phyloP scores from a whole-genome alignment of 306 rosid species.

The Fragaria nilgerrensis region DNA sequence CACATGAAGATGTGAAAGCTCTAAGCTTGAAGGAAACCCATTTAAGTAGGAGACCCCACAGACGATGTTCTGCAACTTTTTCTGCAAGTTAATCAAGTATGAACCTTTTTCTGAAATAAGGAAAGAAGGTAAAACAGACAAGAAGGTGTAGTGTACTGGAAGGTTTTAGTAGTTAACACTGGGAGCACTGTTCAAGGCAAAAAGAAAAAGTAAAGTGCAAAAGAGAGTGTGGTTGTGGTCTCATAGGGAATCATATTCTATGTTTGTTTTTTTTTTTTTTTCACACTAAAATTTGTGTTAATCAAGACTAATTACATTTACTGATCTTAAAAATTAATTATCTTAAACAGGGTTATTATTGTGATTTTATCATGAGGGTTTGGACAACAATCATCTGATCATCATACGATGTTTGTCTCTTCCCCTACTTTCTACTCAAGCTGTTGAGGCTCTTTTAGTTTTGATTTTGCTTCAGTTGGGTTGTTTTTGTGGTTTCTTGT shows the following conservation, averaged over 20 bases:
- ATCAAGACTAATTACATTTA: background rate
- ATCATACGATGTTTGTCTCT: too few relatives aligned
- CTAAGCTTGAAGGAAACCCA: slow-evolving; percentile 36
- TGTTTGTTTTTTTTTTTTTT: slow-evolving; percentile 6
- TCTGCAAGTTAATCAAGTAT: slow-evolving; percentile 29
- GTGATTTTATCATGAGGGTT: background rate
- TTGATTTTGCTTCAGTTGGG: too few relatives aligned
- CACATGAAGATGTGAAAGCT: slow-evolving; percentile 30
- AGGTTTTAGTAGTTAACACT: slow-evolving; percentile 20
- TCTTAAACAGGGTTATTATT: background rate
- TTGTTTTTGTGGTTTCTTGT: too few relatives aligned
- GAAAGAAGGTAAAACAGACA: slow-evolving; percentile 38
- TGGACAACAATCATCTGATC: too few relatives aligned
- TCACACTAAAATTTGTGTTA: slow-evolving; percentile 15
- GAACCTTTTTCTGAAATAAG: slow-evolving; percentile 30
- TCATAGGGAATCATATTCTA: slow-evolving; percentile 36
- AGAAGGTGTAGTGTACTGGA: slow-evolving; percentile 29
- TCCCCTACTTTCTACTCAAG: too few relatives aligned
- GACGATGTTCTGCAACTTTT: slow-evolving; percentile 31
- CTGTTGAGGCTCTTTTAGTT: too few relatives aligned
- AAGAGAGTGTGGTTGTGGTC: slow-evolving; percentile 8
- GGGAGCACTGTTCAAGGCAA: slow-evolving; percentile 19
- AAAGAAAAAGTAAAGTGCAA: slow-evolving; percentile 22
- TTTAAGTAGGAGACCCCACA: slow-evolving; percentile 40
- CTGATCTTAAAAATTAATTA: background rate